Conservation (phyloP, 495 filamentous ascomycete species). For the Pseudevernia furfuracea region DNA sequence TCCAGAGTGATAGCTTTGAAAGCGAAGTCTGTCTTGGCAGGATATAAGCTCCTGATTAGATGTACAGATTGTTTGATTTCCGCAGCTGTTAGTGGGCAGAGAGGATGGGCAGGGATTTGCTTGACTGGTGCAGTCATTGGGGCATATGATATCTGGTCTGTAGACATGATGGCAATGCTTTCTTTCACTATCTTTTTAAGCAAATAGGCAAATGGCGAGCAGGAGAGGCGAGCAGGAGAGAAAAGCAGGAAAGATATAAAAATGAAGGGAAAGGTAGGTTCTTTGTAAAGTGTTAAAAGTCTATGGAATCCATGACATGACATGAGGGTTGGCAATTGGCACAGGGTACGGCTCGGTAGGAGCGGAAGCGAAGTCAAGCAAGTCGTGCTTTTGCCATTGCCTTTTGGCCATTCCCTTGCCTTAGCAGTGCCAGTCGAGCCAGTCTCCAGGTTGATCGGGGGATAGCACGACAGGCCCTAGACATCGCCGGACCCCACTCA, state of each 20-base stretch:
- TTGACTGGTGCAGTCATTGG: conserved; percentile 17
- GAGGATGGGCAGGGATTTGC: conserved; percentile 24
- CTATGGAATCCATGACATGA: too few relatives aligned
- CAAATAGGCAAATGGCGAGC: background rate
- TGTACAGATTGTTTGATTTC: conserved; percentile 27
- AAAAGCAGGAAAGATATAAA: background rate
- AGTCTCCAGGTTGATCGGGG: background rate
- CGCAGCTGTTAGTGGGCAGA: conserved; percentile 26
- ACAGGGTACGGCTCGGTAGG: too few relatives aligned
- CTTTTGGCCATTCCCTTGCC: too few relatives aligned
- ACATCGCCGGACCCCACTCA: background rate
- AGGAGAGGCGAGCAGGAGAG: background rate
- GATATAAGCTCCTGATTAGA: conserved; percentile 25
- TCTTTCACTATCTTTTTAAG: background rate
- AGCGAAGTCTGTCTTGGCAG: conserved; percentile 32
- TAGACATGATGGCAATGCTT: conserved; percentile 19
- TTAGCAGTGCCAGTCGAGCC: too few relatives aligned
- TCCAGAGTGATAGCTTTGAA: conserved; percentile 61
- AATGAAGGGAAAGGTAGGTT: background rate
- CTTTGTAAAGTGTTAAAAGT: background rate
- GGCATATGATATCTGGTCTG: conserved; percentile 18
- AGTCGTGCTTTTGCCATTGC: too few relatives aligned
- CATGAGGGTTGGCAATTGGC: too few relatives aligned
- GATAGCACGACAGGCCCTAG: background rate
- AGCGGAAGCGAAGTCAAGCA: too few relatives aligned